Evolutionary conservation across 306 rosid species (phyloP).

Genomic region (Cicer pinnatifidum): DNA sequence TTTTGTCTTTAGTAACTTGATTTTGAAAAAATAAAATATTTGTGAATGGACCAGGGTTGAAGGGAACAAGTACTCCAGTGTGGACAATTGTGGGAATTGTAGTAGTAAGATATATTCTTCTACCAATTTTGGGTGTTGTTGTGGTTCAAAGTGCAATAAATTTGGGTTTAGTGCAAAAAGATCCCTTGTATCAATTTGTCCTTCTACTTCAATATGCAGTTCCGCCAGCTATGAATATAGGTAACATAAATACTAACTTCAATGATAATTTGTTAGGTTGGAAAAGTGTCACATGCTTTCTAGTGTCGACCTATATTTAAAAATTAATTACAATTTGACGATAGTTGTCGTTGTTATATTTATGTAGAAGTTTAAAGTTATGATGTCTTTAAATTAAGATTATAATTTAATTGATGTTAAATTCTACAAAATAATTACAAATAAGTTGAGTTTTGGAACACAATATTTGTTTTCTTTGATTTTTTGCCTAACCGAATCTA

Average conservation of each 20-base stretch:
- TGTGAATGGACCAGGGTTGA: constrained; percentile 60
- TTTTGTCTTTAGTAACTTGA: neutral
- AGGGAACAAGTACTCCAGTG: constrained; percentile 54
- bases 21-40: neutral
- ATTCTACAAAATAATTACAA: too few species aligned
- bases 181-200: constrained; percentile 74
- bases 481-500: too few species aligned
- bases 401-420: too few species aligned
- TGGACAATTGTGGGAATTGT: constrained; percentile 61
- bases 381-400: too few species aligned
- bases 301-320: neutral
- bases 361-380: neutral
- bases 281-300: too few species aligned
- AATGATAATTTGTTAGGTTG: neutral
- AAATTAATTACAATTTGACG: neutral
- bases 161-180: constrained; percentile 64
- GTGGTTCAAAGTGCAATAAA: constrained; percentile 66
- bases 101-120: constrained; percentile 59
- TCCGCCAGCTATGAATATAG: constrained; percentile 93
- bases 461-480: too few species aligned
- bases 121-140: constrained; percentile 64
- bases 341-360: neutral
- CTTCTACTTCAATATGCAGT: constrained; percentile 80
- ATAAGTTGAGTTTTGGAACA: too few species aligned
- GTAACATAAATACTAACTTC: constrained; percentile 43